Base-by-base conservation (phyloP, 768 basidiomycete genomes). In the Pleurotus pulmonarius region DNA sequence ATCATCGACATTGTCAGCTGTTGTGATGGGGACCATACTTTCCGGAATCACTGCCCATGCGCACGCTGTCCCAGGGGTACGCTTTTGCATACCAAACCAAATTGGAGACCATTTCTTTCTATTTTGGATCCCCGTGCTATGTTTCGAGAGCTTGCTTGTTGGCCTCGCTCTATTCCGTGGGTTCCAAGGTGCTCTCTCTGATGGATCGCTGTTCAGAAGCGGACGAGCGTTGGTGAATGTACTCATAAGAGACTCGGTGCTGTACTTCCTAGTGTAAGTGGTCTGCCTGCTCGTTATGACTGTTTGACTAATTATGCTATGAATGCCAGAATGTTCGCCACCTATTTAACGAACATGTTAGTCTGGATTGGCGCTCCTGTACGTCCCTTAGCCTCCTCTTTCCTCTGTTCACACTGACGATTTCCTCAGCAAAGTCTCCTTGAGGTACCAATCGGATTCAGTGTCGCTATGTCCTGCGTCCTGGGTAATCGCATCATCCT, bases 91-190 rank as follows among this genome's bases (percentile, higher is more conserved):
- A 9, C 74, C 80, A 4, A 40, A 47, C 11, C 63, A 67, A 25
- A 61, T 82, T 4, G 70, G 80, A 4, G 44, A 55, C 6, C 69
- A 74, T 40, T 81, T 83, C 63, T 85, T 74, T 61, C 69, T 75
- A 16, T 83, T 83, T 65, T 87, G 85, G 85, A 76, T 86, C 43
- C 84, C 84, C 1, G 74, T 83, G 61, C 69, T 87, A 13, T 63
- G 70, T 3, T 83, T 79, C 38, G 85, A 87, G 61, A 75, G 67
- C 55, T 62, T 84, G 1, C 70, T 86, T 1, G 84, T 83, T 57
- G 61, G 59, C 3, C 65, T 85, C 39, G 82, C 83, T 4, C 61
- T 84, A n/a, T 67, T 71, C 55, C 75, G 76, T 49, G 83, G 80
- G 0, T 74, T 80, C 59, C 73, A 76, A 56, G 75, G 75, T 3